Base-by-base conservation (phyloP, 208 protist genomes). In the Wallacemonas sp. region DNA sequence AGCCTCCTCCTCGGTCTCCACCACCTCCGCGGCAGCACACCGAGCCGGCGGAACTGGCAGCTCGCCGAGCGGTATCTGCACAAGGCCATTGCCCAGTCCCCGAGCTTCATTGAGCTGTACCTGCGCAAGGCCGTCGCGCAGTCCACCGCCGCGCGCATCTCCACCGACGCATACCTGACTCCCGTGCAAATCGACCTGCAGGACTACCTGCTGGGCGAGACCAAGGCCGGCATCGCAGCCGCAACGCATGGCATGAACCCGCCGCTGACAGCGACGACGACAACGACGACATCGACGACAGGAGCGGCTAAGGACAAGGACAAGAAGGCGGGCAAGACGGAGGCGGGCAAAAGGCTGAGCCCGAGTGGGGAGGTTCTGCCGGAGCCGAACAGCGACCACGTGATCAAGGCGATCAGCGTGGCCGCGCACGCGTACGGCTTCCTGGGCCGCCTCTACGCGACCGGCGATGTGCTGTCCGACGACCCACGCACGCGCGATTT, bases 371-470 rank as follows among this genome's bases (percentile, higher is more conserved):
- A 41, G 54, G 2, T 20, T 14, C 41, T 12, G 20, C 52, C 41
- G 10, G n/a, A 28, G 14, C 16, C 57, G 0, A 29, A 54, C 61
- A 59, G 81, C 28, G 63, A 52, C 0, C 61, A 64, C 3, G 90
- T 89, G 14, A 77, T 75, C 36, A 81, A 78, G 3, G 77, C 74
- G 18, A 44, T 87, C 5, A 77, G 73, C 31, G 48, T 68, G 10
- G 52, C 52, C n/a, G 45, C 28, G 5, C 65, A 64, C 7, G 86
- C 82, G 23, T 92, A 70, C 65, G 86, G 74, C 4, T 74, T 76
- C 10, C 64, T 96, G 2, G 89, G 91, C 18, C 81, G 90, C 62
- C 62, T 96, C 16, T 92, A 95, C 78, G 74, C 66, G 23, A 50
- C 72, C 2, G 89, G 91, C 3, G 75, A 90, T 39, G 28, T 45